These are phyloP conservation scores for Mycena haematopus DNA, from an alignment of 768 basidiomycete species.

Conservation along the genomic window DNA sequence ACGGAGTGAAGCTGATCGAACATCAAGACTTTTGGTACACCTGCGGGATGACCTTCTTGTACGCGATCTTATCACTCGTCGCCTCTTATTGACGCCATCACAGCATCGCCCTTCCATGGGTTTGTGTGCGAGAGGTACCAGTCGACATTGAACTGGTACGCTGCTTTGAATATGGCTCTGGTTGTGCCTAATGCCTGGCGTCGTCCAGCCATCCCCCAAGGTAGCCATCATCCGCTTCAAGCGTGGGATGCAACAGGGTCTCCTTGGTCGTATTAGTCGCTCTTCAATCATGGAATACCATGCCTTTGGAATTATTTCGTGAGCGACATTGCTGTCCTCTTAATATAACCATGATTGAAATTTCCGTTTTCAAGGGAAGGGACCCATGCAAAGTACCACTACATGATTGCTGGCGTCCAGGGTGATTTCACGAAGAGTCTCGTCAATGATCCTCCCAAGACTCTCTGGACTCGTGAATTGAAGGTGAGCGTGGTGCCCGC, in stretches of 20 bases:
- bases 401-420: slow-evolving; percentile 80
- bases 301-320: slow-evolving; percentile 83
- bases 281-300: slow-evolving; percentile 82
- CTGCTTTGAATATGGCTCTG: slow-evolving; percentile 8
- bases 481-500: slow-evolving; percentile 55
- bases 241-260: slow-evolving; percentile 85
- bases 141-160: slow-evolving; percentile 80
- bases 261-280: slow-evolving; percentile 76
- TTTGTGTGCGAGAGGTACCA: slow-evolving; percentile 72
- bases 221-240: slow-evolving; percentile 81
- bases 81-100: slow-evolving; percentile 12
- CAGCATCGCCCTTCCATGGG: slow-evolving; percentile 78
- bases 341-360: background rate
- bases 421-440: slow-evolving; percentile 81
- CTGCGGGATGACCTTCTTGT: slow-evolving; percentile 78
- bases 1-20: slow-evolving; percentile 58
- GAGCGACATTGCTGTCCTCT: background rate
- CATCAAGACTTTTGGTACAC: slow-evolving; percentile 84
- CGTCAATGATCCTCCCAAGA: slow-evolving; percentile 52
- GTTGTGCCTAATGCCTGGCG: slow-evolving; percentile 18
- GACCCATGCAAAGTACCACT: slow-evolving; percentile 75
- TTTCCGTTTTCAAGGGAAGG: slow-evolving; percentile 61
- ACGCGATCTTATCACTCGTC: slow-evolving; percentile 33
- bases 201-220: slow-evolving; percentile 72
- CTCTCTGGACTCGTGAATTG: slow-evolving; percentile 79